A percentile compares a stretch with the other conserved stretches of the same genome.
phyloP scores from a whole-genome alignment of 2,329 filamentous ascomycete genomes.

The Colletotrichum salicis region DNA sequence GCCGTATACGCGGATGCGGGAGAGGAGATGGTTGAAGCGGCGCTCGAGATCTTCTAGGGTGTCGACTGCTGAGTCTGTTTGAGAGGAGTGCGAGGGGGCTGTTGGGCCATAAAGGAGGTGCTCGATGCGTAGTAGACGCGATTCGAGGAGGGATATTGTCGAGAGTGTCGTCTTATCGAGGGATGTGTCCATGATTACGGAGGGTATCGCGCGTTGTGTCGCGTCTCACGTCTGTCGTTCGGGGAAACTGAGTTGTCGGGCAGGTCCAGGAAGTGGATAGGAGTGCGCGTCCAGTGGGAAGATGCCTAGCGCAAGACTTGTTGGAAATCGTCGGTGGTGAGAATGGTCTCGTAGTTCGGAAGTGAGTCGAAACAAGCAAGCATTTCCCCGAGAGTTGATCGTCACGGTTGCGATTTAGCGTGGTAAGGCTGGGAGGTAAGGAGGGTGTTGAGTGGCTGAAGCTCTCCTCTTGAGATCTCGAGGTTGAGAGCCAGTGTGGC shows the following conservation, averaged over 20 bases:
- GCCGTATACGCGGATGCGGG: constrained; percentile 65
- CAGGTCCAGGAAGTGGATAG: no score
- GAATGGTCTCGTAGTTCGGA: not conserved
- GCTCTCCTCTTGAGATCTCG: not conserved
- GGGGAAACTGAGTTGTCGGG: no score
- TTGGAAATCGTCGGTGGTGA: not conserved
- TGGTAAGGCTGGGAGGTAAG: not conserved
- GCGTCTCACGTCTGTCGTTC: not conserved
- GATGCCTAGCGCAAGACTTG: not conserved
- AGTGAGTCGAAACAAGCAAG: not conserved
- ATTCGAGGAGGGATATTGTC: constrained; percentile 67
- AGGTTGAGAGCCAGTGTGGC: not conserved
- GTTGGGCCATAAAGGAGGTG: constrained; percentile 65
- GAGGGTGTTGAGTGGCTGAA: not conserved
- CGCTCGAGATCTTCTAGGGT: constrained; percentile 63
- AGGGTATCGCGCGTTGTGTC: not conserved
- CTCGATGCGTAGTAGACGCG: constrained; percentile 68
- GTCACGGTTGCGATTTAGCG: not conserved
- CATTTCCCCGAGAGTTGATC: not conserved
- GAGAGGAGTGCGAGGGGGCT: constrained; percentile 44
- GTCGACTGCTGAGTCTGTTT: constrained; percentile 53
- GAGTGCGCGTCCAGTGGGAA: no score
- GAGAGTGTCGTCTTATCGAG: constrained; percentile 64
- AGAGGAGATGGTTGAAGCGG: constrained; percentile 61
- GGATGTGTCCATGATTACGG: constrained; percentile 44